Evolutionary conservation across 345 rosid genomes (phyloP).

Genomic region (Trapa incisa): DNA sequence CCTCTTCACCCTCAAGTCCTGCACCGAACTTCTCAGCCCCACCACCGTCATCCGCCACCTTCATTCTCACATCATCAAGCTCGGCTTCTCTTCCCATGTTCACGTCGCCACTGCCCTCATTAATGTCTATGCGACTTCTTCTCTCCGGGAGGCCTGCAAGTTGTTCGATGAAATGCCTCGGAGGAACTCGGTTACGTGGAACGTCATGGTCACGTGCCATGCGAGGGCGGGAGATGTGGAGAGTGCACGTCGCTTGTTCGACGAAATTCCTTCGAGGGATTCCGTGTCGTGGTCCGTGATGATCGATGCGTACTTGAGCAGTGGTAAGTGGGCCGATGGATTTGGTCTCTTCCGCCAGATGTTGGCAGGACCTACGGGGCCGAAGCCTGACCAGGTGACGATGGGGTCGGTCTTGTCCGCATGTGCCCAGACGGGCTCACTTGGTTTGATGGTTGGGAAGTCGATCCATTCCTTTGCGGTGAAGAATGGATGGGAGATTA

Average conservation of each 20-base stretch:
- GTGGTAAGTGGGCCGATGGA: slow-evolving; percentile 25
- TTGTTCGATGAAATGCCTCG: slow-evolving; percentile 44
- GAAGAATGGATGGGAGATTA: slow-evolving; percentile 30
- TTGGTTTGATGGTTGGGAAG: slow-evolving; percentile 23
- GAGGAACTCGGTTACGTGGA: slow-evolving; percentile 43
- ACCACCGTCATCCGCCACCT: slow-evolving; percentile 15
- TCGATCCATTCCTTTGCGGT: slow-evolving; percentile 38
- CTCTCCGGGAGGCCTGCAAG: slow-evolving; percentile 24
- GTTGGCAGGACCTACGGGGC: slow-evolving; percentile 17
- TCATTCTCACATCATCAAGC: slow-evolving; percentile 26
- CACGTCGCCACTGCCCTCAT: slow-evolving; percentile 34
- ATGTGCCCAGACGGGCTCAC: slow-evolving; percentile 35
- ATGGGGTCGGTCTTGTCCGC: slow-evolving; percentile 33
- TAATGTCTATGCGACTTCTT: slow-evolving; percentile 28
- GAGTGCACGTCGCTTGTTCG: slow-evolving; percentile 31
- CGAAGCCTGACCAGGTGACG: slow-evolving; percentile 34
- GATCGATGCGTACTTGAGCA: slow-evolving; percentile 36
- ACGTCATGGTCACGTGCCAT: slow-evolving; percentile 42
- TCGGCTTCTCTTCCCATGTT: slow-evolving; percentile 25
- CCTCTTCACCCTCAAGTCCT: slow-evolving; percentile 36
- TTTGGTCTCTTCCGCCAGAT: slow-evolving; percentile 38
- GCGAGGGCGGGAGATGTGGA: slow-evolving; percentile 23
- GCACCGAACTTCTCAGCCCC: slow-evolving; percentile 12
- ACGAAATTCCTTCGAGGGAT: slow-evolving; percentile 26
- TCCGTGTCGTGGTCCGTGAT: slow-evolving; percentile 44